phyloP scores from a whole-genome alignment of 2,329 filamentous ascomycete genomes.

The Kalaharituber pfeilii region DNA sequence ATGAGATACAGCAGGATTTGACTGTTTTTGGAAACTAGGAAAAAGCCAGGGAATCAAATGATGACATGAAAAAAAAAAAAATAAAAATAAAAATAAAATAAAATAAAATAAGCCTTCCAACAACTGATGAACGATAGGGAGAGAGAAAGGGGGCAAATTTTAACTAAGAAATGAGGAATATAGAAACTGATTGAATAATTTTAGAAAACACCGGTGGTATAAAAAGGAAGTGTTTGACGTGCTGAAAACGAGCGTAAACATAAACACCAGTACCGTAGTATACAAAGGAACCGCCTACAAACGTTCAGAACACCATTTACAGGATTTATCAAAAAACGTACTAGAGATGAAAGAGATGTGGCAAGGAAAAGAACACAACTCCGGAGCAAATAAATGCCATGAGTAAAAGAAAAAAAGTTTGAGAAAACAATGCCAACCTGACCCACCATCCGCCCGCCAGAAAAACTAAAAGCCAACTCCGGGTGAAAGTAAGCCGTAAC shows the following conservation, averaged over 20 bases:
- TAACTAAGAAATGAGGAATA: constrained; percentile 3
- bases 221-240: too few relatives aligned
- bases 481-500: neutral
- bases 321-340: neutral
- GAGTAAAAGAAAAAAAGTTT: neutral
- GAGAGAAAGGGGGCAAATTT: neutral
- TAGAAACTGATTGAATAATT: too few relatives aligned
- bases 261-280: constrained; percentile 7
- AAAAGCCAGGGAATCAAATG: constrained; percentile 8
- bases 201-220: too few relatives aligned
- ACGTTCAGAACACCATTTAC: constrained; percentile 6
- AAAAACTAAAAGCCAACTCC: constrained; percentile 1
- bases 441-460: neutral
- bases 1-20: constrained; percentile 4
- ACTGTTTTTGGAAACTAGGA: neutral
- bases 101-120: neutral
- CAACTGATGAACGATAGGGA: neutral
- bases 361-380: constrained; percentile 1
- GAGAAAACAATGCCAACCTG: neutral
- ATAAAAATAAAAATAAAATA: constrained; percentile 9
- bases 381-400: constrained; percentile 1
- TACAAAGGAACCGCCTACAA: constrained; percentile 8
- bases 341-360: neutral
- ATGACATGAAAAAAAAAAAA: constrained; percentile 10
- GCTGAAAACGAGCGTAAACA: too few relatives aligned